Conservation (phyloP, 495 filamentous ascomycete genomes). For the Penicillium paxilli region DNA sequence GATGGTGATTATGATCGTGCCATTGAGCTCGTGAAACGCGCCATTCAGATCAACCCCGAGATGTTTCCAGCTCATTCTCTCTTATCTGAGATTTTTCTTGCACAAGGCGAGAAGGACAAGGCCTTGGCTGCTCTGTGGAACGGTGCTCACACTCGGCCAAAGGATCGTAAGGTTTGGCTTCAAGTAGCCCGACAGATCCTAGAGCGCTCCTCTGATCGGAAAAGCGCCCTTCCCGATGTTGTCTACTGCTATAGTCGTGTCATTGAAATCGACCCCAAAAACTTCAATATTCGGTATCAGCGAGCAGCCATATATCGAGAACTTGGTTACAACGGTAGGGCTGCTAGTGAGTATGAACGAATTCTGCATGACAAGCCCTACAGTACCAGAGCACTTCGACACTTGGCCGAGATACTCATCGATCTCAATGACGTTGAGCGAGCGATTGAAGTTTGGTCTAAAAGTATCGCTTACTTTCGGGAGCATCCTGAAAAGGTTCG, state of each 20-base stretch:
- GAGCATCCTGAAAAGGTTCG: slow-evolving; percentile 47
- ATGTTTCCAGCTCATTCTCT: slow-evolving; percentile 77
- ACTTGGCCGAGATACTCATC: slow-evolving; percentile 65
- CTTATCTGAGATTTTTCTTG: slow-evolving; percentile 69
- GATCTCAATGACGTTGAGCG: slow-evolving; percentile 55
- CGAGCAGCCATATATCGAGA: slow-evolving; percentile 60
- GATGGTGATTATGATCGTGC: slow-evolving; percentile 64
- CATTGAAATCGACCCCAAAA: slow-evolving; percentile 58
- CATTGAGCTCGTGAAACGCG: slow-evolving; percentile 59
- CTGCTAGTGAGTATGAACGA: slow-evolving; percentile 61
- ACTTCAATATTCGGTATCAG: slow-evolving; percentile 59
- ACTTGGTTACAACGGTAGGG: slow-evolving; percentile 55
- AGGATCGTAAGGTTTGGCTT: slow-evolving; percentile 67
- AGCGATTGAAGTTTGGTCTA: slow-evolving; percentile 61
- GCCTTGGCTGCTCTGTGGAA: slow-evolving; percentile 66
- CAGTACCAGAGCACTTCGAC: slow-evolving; percentile 59
- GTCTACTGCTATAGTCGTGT: slow-evolving; percentile 71
- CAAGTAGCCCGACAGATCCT: slow-evolving; percentile 66
- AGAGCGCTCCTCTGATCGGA: slow-evolving; percentile 55
- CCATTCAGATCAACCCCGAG: slow-evolving; percentile 81
- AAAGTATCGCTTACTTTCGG: slow-evolving; percentile 57
- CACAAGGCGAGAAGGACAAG: slow-evolving; percentile 65
- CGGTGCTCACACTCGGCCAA: slow-evolving; percentile 71
- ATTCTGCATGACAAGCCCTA: slow-evolving; percentile 60
- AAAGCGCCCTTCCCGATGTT: slow-evolving; percentile 53